Conservation (phyloP, 352 stramenopile genomes). For the Pythium folliculosum region DNA sequence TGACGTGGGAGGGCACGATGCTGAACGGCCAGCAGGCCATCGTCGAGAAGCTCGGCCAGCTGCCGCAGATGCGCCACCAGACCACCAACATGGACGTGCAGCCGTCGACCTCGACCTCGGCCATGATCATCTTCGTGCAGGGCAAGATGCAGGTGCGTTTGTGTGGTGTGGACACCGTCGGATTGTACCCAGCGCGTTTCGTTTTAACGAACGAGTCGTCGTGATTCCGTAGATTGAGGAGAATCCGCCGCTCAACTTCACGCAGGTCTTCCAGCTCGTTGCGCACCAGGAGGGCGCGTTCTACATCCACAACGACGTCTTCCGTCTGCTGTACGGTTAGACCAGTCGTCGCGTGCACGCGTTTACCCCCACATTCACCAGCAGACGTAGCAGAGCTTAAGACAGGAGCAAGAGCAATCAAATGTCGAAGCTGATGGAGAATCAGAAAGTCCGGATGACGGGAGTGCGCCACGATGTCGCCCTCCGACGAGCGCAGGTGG, state of each 20-base stretch:
- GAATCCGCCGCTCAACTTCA: slow-evolving; percentile 95
- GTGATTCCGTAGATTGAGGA: slow-evolving; percentile 84
- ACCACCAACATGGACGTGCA: slow-evolving; percentile 93
- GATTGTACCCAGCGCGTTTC: no score
- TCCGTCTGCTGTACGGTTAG: slow-evolving; percentile 97
- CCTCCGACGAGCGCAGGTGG: not conserved
- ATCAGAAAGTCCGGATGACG: not conserved
- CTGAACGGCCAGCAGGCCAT: slow-evolving; percentile 82
- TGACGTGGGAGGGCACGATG: slow-evolving; percentile 81
- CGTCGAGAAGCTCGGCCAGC: slow-evolving; percentile 84
- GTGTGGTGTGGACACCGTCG: not conserved
- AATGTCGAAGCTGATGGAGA: not conserved
- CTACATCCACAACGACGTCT: slow-evolving; percentile 98
- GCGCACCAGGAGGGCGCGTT: slow-evolving; percentile 91
- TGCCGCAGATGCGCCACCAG: slow-evolving; percentile 76
- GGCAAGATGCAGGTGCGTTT: slow-evolving; percentile 75
- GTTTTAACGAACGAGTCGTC: no score
- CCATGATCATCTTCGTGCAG: slow-evolving; percentile 96
- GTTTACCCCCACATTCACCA: not conserved
- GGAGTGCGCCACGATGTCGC: not conserved
- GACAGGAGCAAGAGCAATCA: not conserved
- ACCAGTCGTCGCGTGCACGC: not conserved
- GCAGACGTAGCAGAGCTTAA: not conserved
- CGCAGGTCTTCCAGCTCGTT: slow-evolving; percentile 97
- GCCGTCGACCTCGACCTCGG: slow-evolving; percentile 86